Evolutionary conservation across 768 basidiomycete genomes (phyloP), one percentile per base, ranked within the genome.

Genomic region (Lyophyllum semitale): DNA sequence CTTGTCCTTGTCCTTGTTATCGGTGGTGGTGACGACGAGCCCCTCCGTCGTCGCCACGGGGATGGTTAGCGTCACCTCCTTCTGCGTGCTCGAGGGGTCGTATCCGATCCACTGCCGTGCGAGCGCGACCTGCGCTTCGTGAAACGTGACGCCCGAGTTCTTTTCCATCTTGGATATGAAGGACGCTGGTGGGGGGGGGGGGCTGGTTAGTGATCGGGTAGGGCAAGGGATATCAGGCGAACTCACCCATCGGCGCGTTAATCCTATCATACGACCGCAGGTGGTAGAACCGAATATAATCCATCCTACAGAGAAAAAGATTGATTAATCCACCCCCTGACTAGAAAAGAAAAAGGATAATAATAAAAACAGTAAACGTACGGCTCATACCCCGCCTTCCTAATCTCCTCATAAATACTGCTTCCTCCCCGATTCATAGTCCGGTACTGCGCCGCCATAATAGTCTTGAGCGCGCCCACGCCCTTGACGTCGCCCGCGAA

Each of bases 231-330:
- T n/a, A n/a, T n/a, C 26, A 25, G 32, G 0, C n/a, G 13, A 5
- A 67, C 81, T 64, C 57, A 86, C 87, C 72, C 58, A 74, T 68
- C 1, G 91, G 89, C 0, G 88, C 87, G 64, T 94, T 95, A 65
- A 95, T 91, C 23, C 95, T 79, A 66, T 98, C 95, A 67, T 95
- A 99, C 1, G 88, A 77, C 27, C 97, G 83, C 23, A 99, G 79
- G 72, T 98, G 94, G 74, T 91, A 98, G 79, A 97, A 93, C 11
- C 87, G 82, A 62, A 97, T 90, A 67, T 89, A 95, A 54, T 95
- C 87, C 73, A 76, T 63, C n/a, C 92, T 93, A 44, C 25, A 20
- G 23, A 17, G 18, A 7, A 29, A 15, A 42, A 38, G 26, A 40
- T n/a, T 47, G 22, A 29, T 26, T 15, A n/a, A 1, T 25, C 18